These are phyloP conservation scores for Dactylis glomerata DNA, from an alignment of 176 grass and related monocot species.

Conservation along the genomic window DNA sequence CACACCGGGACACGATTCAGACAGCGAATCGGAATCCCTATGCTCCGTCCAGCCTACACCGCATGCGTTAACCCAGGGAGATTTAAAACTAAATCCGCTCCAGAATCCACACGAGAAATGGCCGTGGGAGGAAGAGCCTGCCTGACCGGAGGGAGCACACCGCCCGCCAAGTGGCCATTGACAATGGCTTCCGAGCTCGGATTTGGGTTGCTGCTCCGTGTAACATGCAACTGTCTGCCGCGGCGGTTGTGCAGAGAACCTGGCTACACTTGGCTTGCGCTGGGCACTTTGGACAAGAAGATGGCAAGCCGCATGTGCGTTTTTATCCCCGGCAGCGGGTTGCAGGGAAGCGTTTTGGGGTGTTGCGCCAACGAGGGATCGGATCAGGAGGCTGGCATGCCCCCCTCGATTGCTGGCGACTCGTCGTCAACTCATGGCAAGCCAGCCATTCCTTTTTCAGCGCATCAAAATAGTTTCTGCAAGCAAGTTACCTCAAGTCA, in stretches of 20 bases:
- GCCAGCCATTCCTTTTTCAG: not conserved
- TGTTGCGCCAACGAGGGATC: conserved; percentile 20
- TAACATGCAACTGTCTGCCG: conserved; percentile 39
- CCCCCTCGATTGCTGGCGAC: not conserved
- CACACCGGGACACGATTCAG: not conserved
- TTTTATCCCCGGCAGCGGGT: conserved; percentile 26
- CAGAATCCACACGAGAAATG: not conserved
- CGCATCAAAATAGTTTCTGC: not conserved
- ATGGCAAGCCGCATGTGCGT: conserved; percentile 42
- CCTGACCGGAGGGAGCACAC: conserved; percentile 23
- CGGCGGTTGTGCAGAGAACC: conserved; percentile 41
- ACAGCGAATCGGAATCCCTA: conserved; percentile 37
- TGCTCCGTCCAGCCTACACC: not conserved
- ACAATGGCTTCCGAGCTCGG: not conserved
- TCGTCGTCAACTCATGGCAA: conserved; percentile 21
- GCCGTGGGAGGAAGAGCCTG: not conserved
- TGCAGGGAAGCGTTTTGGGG: conserved; percentile 30
- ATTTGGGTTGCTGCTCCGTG: conserved; percentile 21
- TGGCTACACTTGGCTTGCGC: conserved; percentile 16
- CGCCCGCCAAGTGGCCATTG: conserved; percentile 17
- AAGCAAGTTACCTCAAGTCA: not conserved
- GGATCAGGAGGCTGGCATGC: conserved; percentile 5
- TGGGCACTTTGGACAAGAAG: conserved; percentile 10
- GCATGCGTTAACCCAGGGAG: not conserved
- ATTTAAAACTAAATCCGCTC: not conserved